Conservation (phyloP, 1,284 basidiomycete species). For the Malassezia sympodialis region DNA sequence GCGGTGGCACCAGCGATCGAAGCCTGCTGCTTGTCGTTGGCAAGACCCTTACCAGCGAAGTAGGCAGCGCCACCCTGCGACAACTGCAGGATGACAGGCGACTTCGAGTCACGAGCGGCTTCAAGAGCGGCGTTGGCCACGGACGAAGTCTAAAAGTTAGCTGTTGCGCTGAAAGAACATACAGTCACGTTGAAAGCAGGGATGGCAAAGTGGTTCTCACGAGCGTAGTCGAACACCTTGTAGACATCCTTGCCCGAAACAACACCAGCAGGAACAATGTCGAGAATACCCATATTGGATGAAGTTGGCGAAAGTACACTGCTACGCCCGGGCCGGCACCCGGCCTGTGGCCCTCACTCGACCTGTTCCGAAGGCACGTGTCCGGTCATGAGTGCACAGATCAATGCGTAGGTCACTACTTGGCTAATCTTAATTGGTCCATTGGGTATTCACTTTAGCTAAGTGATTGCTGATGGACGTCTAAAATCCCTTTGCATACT, state of each 20-base stretch:
- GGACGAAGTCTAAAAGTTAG: constrained; percentile 25
- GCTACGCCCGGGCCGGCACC: not conserved
- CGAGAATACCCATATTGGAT: constrained; percentile 34
- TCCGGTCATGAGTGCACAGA: not conserved
- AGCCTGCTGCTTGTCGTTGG: constrained; percentile 93
- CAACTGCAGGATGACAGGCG: constrained; percentile 94
- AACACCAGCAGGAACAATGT: constrained; percentile 45
- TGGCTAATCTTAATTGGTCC: not conserved
- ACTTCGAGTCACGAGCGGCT: constrained; percentile 63
- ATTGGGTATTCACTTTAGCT: not conserved
- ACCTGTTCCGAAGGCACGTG: not conserved
- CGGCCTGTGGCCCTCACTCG: not conserved
- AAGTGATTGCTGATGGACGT: not conserved
- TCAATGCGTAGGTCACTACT: not conserved
- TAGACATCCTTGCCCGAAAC: constrained; percentile 47
- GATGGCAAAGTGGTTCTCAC: constrained; percentile 45
- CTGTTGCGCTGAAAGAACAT: not conserved
- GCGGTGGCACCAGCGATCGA: constrained; percentile 84
- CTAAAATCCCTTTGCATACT: constrained; percentile 36
- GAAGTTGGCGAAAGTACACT: not conserved
- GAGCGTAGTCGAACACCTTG: constrained; percentile 47
- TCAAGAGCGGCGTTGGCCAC: constrained; percentile 45
- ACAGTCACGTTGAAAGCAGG: constrained; percentile 47
- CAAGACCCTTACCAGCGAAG: constrained; percentile 91
- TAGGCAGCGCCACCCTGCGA: constrained; percentile 94